Base-by-base conservation (phyloP, 2,329 filamentous ascomycete genomes). In the Colletotrichum horii region DNA sequence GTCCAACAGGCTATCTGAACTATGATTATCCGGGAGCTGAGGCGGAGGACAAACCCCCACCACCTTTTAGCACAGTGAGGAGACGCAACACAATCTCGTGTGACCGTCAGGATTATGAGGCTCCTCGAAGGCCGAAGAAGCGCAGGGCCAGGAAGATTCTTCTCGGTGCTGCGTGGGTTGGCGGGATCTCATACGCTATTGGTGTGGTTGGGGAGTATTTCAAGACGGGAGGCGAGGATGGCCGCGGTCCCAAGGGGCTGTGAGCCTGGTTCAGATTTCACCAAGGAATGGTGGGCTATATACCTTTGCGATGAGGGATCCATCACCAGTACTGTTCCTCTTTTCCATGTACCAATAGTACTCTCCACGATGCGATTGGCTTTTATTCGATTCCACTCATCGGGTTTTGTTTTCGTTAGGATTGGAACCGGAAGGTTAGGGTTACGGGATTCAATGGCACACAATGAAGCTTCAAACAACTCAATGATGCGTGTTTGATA, bases 1-100 rank as follows among this genome's bases (percentile, higher is more conserved):
- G 90, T 38, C 92, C 92, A 2, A 93, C 92, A 2, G 92, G 91
- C 1, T 94, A 92, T 79, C 89, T 93, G 58, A 93, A 92, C 77
- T 90, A 92, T 78, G 89, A 92, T 76, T 75, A 83, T 58, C 85
- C 81, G 48, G 78, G 79, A 48, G 77, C 81, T 14, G 83, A 84
- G 24, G 70, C 79, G 16, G 32, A 69, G 43, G 74, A 78, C 30
- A 83, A 83, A 72, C 83, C 82, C 5, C 79, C 81, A 12, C 82
- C 85, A 15, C 82, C 84, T 38, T 85, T 87, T 80, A 83, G 84
- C 64, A 86, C 87, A 52, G 85, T 84, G 74, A 86, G 87, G 16
- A 64, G 68, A 34, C 56, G 65, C 14, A 64, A 72, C 48, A 72
- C 66, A 84, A 88, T 68, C 84, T 88, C 9, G 82, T 84, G 8